These are phyloP conservation scores for Andalucia godoyi DNA, from an alignment of 78 protist species.

Conservation along the genomic window DNA sequence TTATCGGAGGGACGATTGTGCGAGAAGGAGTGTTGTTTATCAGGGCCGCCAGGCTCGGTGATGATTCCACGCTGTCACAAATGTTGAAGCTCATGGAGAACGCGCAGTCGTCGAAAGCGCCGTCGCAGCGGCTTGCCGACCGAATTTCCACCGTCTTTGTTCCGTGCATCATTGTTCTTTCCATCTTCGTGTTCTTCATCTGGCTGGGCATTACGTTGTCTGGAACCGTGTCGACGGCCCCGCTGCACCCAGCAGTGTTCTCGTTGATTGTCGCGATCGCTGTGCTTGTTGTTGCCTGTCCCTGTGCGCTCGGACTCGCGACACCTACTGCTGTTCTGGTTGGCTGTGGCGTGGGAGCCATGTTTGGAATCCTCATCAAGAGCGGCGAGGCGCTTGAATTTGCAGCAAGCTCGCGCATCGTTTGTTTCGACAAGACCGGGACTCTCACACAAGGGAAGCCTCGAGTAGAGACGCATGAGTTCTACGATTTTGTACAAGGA, in stretches of 20 bases:
- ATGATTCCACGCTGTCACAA: conserved; percentile 60
- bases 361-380: conserved; percentile 68
- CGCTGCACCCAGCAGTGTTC: conserved; percentile 19
- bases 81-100: conserved; percentile 71
- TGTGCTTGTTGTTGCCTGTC: conserved; percentile 65
- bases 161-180: conserved; percentile 57
- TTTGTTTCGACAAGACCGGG: conserved; percentile 84
- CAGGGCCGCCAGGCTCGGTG: conserved; percentile 55
- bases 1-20: conserved; percentile 84
- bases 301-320: conserved; percentile 86
- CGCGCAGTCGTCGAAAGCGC: conserved; percentile 69
- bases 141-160: conserved; percentile 65
- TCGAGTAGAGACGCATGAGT: background rate
- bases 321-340: conserved; percentile 92
- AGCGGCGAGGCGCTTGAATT: conserved; percentile 66
- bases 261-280: conserved; percentile 51
- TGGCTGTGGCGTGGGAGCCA: conserved; percentile 77
- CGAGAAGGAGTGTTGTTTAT: conserved; percentile 36
- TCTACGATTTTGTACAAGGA: background rate
- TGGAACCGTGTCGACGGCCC: no score
- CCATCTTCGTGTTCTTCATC: conserved; percentile 50
- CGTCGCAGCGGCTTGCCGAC: conserved; percentile 70
- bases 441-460: conserved; percentile 75
- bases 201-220: conserved; percentile 67
- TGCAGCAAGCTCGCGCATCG: conserved; percentile 30